Conservation (phyloP, 2,329 filamentous ascomycete genomes). For the Botrytis tulipae region DNA sequence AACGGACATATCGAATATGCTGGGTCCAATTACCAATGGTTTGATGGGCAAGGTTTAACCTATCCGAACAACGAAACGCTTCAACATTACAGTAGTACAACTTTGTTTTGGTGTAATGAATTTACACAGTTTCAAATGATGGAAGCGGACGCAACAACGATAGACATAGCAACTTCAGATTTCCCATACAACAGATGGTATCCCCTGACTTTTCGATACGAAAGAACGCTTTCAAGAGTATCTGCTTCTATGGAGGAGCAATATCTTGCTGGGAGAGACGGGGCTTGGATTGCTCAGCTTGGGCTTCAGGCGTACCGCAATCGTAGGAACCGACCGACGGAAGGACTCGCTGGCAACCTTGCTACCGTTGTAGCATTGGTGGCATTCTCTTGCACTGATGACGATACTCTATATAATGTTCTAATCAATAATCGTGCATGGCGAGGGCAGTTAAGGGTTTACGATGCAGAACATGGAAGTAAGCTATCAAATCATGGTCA, state of each 20-base stretch:
- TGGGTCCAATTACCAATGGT: slow-evolving; percentile 22
- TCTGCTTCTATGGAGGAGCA: slow-evolving; percentile 16
- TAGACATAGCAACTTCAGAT: slow-evolving; percentile 17
- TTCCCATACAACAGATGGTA: slow-evolving; percentile 26
- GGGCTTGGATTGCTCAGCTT: slow-evolving; percentile 26
- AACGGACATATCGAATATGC: slow-evolving; percentile 25
- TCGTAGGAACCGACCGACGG: not conserved
- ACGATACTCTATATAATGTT: slow-evolving; percentile 17
- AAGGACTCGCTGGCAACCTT: slow-evolving; percentile 30
- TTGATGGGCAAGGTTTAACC: not conserved
- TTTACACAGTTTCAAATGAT: slow-evolving; percentile 28
- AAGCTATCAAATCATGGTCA: slow-evolving; percentile 17
- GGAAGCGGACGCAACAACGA: slow-evolving; percentile 23
- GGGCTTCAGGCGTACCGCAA: slow-evolving; percentile 23
- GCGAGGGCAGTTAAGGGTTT: slow-evolving; percentile 25
- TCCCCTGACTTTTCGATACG: slow-evolving; percentile 26
- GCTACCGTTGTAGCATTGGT: slow-evolving; percentile 31
- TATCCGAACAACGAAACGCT: not conserved
- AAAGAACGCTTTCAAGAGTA: slow-evolving; percentile 20
- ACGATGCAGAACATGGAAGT: slow-evolving; percentile 27
- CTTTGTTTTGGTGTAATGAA: slow-evolving; percentile 30
- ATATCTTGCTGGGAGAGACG: slow-evolving; percentile 22
- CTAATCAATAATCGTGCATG: slow-evolving; percentile 26
- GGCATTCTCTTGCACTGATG: slow-evolving; percentile 30
- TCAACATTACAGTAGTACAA: slow-evolving; percentile 25